Conservation (phyloP, 345 rosid species). For the Mangifera indica region DNA sequence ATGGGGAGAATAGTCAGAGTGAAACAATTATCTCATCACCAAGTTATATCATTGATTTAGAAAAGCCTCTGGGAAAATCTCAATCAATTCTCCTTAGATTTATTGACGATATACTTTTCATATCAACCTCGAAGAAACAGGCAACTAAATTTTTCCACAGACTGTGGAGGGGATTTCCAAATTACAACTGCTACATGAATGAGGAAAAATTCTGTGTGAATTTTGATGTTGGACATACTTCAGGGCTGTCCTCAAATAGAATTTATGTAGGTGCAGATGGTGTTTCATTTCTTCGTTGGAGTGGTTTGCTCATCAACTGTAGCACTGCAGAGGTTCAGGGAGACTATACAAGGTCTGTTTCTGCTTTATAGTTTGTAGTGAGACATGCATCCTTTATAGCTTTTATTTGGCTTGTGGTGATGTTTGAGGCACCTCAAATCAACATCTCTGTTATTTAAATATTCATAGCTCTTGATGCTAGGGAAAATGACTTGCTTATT, state of each 20-base stretch:
- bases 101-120: slow-evolving; percentile 73
- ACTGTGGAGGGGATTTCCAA: slow-evolving; percentile 57
- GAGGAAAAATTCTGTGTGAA: slow-evolving; percentile 56
- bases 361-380: slow-evolving; percentile 3
- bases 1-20: slow-evolving; percentile 10
- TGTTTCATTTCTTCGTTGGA: slow-evolving; percentile 64
- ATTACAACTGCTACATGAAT: slow-evolving; percentile 83
- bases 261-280: slow-evolving; percentile 53
- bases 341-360: slow-evolving; percentile 72
- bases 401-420: slow-evolving; percentile 1
- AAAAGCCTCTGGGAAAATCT: too few relatives aligned
- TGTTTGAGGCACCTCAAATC: not conserved
- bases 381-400: not conserved
- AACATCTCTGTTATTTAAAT: not conserved
- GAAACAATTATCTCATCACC: slow-evolving; percentile 29
- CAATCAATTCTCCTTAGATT: slow-evolving; percentile 48
- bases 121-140: slow-evolving; percentile 73
- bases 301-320: slow-evolving; percentile 75
- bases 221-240: slow-evolving; percentile 46
- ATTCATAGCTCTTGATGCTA: not conserved
- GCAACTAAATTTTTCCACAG: slow-evolving; percentile 51
- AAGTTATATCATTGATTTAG: slow-evolving; percentile 23
- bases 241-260: slow-evolving; percentile 39
- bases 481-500: not conserved
- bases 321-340: slow-evolving; percentile 73